Percentiles rank a stretch among this genome's conserved stretches.
Evolutionary conservation across 345 rosid species (phyloP).

Genomic region (Fremontodendron californicum): DNA sequence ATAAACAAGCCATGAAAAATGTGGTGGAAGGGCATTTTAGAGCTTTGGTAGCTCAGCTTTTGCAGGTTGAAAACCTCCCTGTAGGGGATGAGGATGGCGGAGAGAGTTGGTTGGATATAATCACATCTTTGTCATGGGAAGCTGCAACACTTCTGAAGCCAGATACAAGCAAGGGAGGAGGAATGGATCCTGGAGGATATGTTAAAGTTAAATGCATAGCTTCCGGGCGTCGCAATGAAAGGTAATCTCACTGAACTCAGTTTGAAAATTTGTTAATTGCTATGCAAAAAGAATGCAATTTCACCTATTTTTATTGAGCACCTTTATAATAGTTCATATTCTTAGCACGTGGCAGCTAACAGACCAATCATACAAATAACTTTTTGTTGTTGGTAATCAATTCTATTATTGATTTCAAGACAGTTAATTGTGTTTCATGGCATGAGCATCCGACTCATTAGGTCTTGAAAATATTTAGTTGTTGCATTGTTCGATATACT

Average conservation of each 20-base stretch:
- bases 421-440: background rate
- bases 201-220: constrained; percentile 96
- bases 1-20: constrained; percentile 59
- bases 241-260: constrained; percentile 41
- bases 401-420: background rate
- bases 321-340: background rate
- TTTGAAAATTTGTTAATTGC: background rate
- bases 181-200: constrained; percentile 98
- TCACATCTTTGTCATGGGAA: constrained; percentile 90
- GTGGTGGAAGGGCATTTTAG: constrained; percentile 90
- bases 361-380: background rate
- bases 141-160: constrained; percentile 92
- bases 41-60: constrained; percentile 76
- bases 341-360: background rate
- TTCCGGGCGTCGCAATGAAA: constrained; percentile 72
- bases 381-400: background rate
- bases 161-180: constrained; percentile 88
- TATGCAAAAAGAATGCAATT: background rate
- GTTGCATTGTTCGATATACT: background rate
- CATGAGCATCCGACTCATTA: background rate
- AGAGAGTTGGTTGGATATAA: constrained; percentile 87
- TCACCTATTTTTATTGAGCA: background rate
- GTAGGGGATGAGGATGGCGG: constrained; percentile 59
- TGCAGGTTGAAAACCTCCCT: constrained; percentile 70
- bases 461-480: background rate